Conservation (phyloP, 495 filamentous ascomycete genomes). For the Aspergillus incahuasiensis region DNA sequence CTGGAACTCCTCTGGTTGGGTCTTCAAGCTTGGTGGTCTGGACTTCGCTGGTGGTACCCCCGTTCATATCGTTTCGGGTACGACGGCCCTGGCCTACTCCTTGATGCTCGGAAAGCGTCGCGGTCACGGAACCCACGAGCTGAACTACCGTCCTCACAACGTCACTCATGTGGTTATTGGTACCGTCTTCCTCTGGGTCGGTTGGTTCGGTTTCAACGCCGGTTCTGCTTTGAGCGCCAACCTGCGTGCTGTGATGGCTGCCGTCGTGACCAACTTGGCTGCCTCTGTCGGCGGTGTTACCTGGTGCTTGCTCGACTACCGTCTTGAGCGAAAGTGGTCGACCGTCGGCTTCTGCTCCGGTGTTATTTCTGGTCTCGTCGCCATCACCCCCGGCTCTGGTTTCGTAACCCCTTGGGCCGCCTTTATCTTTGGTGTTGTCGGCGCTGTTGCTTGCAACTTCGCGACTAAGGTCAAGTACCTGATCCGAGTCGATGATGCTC, state of each 20-base stretch:
- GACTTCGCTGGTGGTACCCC: conserved; percentile 97
- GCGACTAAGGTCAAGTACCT: conserved; percentile 95
- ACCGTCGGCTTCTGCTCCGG: conserved; percentile 96
- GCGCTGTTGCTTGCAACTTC: conserved; percentile 84
- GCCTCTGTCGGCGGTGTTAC: conserved; percentile 77
- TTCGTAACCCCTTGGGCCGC: conserved; percentile 91
- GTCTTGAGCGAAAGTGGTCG: conserved; percentile 92
- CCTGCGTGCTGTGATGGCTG: conserved; percentile 64
- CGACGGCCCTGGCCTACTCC: conserved; percentile 82
- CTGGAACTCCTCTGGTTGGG: conserved; percentile 89
- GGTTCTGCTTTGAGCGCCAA: conserved; percentile 88
- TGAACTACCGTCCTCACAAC: conserved; percentile 97
- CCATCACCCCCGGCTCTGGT: conserved; percentile 88
- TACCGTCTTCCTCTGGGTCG: conserved; percentile 97
- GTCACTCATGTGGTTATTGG: conserved; percentile 96
- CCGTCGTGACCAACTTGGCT: conserved; percentile 53
- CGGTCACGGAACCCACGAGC: conserved; percentile 77
- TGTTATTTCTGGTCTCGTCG: conserved; percentile 85
- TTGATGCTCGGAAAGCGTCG: conserved; percentile 79
- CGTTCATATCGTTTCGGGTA: conserved; percentile 90
- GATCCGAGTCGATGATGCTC: conserved; percentile 78
- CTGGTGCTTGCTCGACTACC: conserved; percentile 93
- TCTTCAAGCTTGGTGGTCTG: conserved; percentile 74
- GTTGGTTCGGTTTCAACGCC: conserved; percentile 99
- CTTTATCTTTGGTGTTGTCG: conserved; percentile 83